Evolutionary conservation across 768 basidiomycete genomes (phyloP).

Genomic region (Mrakia hoshinonis): DNA sequence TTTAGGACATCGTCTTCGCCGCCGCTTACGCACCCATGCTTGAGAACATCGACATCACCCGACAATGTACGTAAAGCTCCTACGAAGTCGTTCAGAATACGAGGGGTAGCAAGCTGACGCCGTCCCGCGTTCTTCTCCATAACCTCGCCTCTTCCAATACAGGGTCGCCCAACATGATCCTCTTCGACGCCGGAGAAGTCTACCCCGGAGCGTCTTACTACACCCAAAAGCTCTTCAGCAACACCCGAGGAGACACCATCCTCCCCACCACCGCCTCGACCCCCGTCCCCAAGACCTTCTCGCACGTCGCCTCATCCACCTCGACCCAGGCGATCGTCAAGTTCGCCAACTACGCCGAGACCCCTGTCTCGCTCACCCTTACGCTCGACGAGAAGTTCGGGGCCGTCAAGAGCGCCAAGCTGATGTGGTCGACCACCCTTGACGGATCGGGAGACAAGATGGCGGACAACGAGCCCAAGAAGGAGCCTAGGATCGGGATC

Average conservation of each 20-base stretch:
- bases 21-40: neutral
- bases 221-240: conserved; percentile 46
- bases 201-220: conserved; percentile 58
- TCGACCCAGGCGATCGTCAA: neutral
- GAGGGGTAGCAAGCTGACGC: too few relatives aligned
- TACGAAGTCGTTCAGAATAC: too few relatives aligned
- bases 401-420: conserved; percentile 10
- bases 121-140: too few relatives aligned
- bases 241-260: conserved; percentile 6
- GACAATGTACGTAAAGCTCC: too few relatives aligned
- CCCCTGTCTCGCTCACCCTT: neutral
- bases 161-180: conserved; percentile 49
- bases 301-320: neutral
- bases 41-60: neutral
- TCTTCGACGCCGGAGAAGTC: conserved; percentile 52
- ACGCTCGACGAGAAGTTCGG: neutral
- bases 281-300: conserved; percentile 8
- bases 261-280: neutral
- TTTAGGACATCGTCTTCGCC: neutral
- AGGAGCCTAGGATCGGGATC: too few relatives aligned
- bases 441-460: too few relatives aligned
- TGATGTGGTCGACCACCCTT: too few relatives aligned
- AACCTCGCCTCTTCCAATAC: too few relatives aligned
- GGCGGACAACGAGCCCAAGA: too few relatives aligned
- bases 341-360: conserved; percentile 3